phyloP scores from a whole-genome alignment of 2,329 filamentous ascomycete genomes.

The Geosmithia flava region DNA sequence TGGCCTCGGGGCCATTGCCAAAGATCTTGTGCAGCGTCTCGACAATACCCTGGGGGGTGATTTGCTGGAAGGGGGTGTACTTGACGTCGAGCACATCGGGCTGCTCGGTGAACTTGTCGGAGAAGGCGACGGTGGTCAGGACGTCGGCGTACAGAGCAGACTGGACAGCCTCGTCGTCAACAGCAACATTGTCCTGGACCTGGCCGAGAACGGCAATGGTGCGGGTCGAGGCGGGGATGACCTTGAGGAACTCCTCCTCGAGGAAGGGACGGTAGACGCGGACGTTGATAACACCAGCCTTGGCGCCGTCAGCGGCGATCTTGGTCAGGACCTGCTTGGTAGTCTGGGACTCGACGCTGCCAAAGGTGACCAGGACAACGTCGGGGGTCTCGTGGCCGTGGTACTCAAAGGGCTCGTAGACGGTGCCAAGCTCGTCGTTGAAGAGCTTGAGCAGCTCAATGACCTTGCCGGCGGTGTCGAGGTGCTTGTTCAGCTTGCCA shows the following conservation, averaged over 20 bases:
- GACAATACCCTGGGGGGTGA: constrained; percentile 43
- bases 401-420: constrained; percentile 92
- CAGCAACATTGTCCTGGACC: constrained; percentile 60
- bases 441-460: constrained; percentile 58
- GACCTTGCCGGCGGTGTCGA: constrained; percentile 61
- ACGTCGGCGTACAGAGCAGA: constrained; percentile 92
- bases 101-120: constrained; percentile 47
- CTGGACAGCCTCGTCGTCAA: constrained; percentile 62
- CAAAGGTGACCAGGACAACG: constrained; percentile 81
- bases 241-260: constrained; percentile 82
- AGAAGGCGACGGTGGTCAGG: constrained; percentile 72
- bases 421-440: constrained; percentile 86
- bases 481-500: constrained; percentile 53
- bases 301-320: constrained; percentile 59
- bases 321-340: constrained; percentile 68
- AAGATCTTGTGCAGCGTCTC: constrained; percentile 36
- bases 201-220: constrained; percentile 82
- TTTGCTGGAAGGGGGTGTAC: constrained; percentile 57
- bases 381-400: constrained; percentile 70
- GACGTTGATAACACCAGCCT: constrained; percentile 81
- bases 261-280: constrained; percentile 91
- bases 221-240: constrained; percentile 62
- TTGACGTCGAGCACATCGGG: constrained; percentile 73
- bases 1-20: constrained; percentile 40
- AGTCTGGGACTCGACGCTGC: constrained; percentile 79